A percentile compares a stretch with the other conserved stretches of the same genome.
Evolutionary conservation across 2,329 filamentous ascomycete genomes (phyloP).

Genomic region (Tolypocladium endophyticum): DNA sequence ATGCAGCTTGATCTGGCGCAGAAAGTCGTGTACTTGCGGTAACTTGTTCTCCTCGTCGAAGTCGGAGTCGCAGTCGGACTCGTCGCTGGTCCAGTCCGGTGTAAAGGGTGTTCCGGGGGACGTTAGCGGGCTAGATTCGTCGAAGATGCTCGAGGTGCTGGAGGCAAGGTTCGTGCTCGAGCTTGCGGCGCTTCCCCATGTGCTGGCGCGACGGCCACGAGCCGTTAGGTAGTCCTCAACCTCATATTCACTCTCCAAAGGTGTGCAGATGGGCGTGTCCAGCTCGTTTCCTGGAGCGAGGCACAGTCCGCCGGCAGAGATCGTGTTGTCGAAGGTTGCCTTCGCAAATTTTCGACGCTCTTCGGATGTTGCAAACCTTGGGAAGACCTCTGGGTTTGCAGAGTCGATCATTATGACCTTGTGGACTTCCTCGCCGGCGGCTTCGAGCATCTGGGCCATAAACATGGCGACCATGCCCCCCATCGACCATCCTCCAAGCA

Average conservation of each 20-base stretch:
- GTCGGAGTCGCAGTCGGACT: slow-evolving; percentile 6
- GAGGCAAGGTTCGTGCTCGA: not conserved
- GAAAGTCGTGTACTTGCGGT: slow-evolving; percentile 3
- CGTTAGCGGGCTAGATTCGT: slow-evolving; percentile 2
- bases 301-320: slow-evolving; percentile 1
- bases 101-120: slow-evolving; percentile 4
- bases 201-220: not conserved
- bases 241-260: not conserved
- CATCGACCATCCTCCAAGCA: slow-evolving; percentile 14
- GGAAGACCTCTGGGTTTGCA: slow-evolving; percentile 12
- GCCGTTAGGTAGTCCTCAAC: slow-evolving; percentile 1
- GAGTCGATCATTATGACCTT: slow-evolving; percentile 16
- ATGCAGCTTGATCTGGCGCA: slow-evolving; percentile 11
- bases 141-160: slow-evolving; percentile 8
- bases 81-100: slow-evolving; percentile 4
- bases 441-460: slow-evolving; percentile 11
- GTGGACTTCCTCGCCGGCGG: slow-evolving; percentile 6
- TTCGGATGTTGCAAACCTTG: slow-evolving; percentile 4
- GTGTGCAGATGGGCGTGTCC: not conserved
- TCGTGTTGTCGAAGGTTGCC: slow-evolving; percentile 7
- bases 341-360: slow-evolving; percentile 7
- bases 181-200: slow-evolving; percentile 2
- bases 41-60: slow-evolving; percentile 4
- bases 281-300: not conserved
- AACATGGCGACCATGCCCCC: slow-evolving; percentile 14